Percentiles rank a stretch among this genome's conserved stretches.
Evolutionary conservation across 306 rosid species (phyloP).

Genomic region (Aeschynomene evenia): DNA sequence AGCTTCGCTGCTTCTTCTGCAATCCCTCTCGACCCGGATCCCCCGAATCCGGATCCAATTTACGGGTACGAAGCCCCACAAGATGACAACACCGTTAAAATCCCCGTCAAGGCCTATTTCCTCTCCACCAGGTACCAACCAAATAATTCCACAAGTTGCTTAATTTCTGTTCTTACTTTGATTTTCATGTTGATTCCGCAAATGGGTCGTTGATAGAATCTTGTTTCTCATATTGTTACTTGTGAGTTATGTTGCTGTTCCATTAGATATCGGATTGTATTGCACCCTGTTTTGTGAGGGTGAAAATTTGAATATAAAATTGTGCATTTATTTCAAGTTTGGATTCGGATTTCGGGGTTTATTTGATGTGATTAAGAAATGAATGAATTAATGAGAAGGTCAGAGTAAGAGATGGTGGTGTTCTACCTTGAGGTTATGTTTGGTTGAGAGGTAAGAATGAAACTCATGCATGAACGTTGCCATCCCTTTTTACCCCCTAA

Average conservation of each 20-base stretch:
- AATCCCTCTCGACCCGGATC: slow-evolving; percentile 46
- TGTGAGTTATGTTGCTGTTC: slow-evolving; percentile 19
- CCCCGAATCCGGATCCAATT: slow-evolving; percentile 7
- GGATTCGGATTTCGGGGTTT: background rate
- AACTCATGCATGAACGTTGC: too few species aligned
- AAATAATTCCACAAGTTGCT: background rate
- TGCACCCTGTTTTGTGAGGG: background rate
- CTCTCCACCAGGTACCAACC: slow-evolving; percentile 72
- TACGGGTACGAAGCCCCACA: slow-evolving; percentile 33
- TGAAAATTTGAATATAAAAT: background rate
- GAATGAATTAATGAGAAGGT: background rate
- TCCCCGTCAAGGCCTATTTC: slow-evolving; percentile 83
- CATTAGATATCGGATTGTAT: too few species aligned
- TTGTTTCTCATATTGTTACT: background rate
- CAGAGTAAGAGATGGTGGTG: too few species aligned
- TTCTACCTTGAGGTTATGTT: too few species aligned
- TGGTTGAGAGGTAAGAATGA: too few species aligned
- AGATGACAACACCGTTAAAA: slow-evolving; percentile 44
- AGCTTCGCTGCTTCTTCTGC: slow-evolving; percentile 53
- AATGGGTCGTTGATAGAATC: slow-evolving; percentile 18
- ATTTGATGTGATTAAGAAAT: background rate
- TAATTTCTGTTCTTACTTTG: slow-evolving; percentile 10
- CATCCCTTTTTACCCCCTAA: too few species aligned
- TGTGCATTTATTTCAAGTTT: background rate
- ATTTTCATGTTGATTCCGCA: background rate